phyloP scores from a whole-genome alignment of 148 eudicot species.

The Amaranthus cruentus region DNA sequence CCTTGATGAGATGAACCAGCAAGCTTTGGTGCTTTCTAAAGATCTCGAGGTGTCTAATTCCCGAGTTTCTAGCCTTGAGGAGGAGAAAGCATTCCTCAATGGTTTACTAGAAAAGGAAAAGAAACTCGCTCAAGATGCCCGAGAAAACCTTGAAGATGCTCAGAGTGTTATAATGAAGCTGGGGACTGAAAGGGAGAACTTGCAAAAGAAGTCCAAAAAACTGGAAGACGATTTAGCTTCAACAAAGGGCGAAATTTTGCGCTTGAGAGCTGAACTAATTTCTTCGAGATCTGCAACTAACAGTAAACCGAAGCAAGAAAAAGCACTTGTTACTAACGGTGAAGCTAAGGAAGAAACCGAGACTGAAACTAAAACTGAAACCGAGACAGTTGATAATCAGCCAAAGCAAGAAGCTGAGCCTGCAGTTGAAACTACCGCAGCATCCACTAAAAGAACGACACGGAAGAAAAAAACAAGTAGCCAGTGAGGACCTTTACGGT shows the following conservation, averaged over 20 bases:
- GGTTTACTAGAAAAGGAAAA: conserved; percentile 47
- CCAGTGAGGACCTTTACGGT: conserved; percentile 6
- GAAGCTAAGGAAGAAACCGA: conserved; percentile 20
- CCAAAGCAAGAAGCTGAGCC: conserved; percentile 21
- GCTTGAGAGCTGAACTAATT: conserved; percentile 42
- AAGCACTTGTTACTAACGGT: conserved; percentile 7
- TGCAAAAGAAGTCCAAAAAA: conserved; percentile 45
- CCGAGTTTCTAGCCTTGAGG: conserved; percentile 44
- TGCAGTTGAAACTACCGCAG: conserved; percentile 17
- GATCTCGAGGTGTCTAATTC: conserved; percentile 52
- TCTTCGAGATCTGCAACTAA: conserved; percentile 29
- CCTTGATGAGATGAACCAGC: conserved; percentile 63
- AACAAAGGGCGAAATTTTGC: conserved; percentile 75
- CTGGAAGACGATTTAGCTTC: conserved; percentile 68
- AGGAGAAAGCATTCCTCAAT: conserved; percentile 43
- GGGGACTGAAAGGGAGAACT: conserved; percentile 51
- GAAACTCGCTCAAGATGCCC: conserved; percentile 37
- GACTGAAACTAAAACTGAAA: conserved; percentile 11
- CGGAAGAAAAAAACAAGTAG: conserved; percentile 20
- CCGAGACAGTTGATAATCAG: conserved; percentile 16
- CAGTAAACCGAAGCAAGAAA: conserved; percentile 19
- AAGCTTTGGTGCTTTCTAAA: conserved; percentile 36
- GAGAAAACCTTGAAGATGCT: conserved; percentile 67
- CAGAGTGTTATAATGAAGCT: conserved; percentile 54
- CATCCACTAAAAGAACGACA: conserved; percentile 33